Percentiles rank a stretch among this genome's conserved stretches.
Evolutionary conservation across 805 yeast species (phyloP).

Genomic region (Starmerella powellii): DNA sequence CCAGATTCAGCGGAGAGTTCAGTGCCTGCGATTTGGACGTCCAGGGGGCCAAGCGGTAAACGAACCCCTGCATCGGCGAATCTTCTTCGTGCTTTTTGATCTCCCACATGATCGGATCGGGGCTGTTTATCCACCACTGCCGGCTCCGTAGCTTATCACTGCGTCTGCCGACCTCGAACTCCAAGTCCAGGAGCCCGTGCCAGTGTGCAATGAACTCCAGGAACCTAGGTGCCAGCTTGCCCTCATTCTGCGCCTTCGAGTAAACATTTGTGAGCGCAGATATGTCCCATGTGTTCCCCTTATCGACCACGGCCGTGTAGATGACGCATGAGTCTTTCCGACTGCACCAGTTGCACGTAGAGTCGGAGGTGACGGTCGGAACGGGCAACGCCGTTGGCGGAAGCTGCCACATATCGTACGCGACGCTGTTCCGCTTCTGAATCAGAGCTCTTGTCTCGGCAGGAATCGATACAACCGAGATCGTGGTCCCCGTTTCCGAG

Average conservation of each 20-base stretch:
- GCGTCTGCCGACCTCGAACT: conserved; percentile 57
- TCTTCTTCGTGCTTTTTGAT: background rate
- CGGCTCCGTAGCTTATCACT: conserved; percentile 36
- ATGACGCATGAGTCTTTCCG: conserved; percentile 22
- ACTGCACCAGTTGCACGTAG: conserved; percentile 25
- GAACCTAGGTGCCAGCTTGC: conserved; percentile 31
- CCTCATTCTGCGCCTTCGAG: conserved; percentile 2
- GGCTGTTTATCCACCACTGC: conserved; percentile 28
- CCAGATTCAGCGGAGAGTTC: no score
- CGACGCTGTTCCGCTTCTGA: conserved; percentile 58
- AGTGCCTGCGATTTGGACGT: no score
- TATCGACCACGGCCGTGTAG: conserved; percentile 19
- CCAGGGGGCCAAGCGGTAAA: background rate
- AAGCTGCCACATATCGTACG: conserved; percentile 38
- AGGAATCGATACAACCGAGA: conserved; percentile 40
- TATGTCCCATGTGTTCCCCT: conserved; percentile 6
- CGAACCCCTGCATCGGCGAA: background rate
- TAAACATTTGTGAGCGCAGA: conserved; percentile 5
- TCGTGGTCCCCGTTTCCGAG: conserved; percentile 47
- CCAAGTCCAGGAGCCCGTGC: conserved; percentile 61
- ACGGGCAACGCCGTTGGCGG: conserved; percentile 11
- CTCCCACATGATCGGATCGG: conserved; percentile 3
- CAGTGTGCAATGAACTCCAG: conserved; percentile 54
- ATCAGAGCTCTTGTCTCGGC: conserved; percentile 57
- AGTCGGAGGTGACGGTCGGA: conserved; percentile 27